Base-by-base conservation (phyloP, 768 basidiomycete species). In the Tulasnella calospora region DNA sequence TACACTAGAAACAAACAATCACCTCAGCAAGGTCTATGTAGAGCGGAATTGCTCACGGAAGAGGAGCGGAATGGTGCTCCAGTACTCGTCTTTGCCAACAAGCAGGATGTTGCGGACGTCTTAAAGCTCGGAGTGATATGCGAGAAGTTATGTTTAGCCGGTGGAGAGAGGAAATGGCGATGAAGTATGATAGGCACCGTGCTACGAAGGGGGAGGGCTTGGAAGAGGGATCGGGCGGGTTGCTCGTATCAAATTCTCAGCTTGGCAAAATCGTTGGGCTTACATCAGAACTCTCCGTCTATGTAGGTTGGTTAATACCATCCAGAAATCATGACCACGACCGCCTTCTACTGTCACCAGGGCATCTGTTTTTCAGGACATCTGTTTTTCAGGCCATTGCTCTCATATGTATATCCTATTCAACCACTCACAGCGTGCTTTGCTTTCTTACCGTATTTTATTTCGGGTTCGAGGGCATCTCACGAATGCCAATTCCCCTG, bases 101-200 rank as follows among this genome's bases (percentile, higher is more conserved):
- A 98, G 84, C 94, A 96, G 73, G 79, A 95, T 81, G 87, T 92
- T 2, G 88, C 88, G 35, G 93, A 94, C n/a, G 95, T 96, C 17
- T 86, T 98, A 71, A 94, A 91, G 80, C 94, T 96, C 1, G 96
- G 94, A 82, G 94, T 95, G 79, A 94, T 99, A 79, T 95, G 94
- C 80, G 96, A 98, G 83, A 90, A 95, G 81, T 89, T 99, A 21
- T 96, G 98, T 23, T 88, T 99, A 79, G 96, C 95, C 8, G 96
- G 96, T 55, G 94, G 92, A 27, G 96, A 99, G 86, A 99, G 94
- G 84, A 90, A 92, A 72, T 87, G 98, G 81, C 94, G 94, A 80
- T 99, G 98, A 98, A 98, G 96, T 84, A 96, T 99, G 71, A 89
- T 95, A 80, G 97, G 97, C 55, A 94, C 84, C 98, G 95, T 84